phyloP scores from a whole-genome alignment of 805 yeast genomes.

The Schwanniomyces occidentalis region DNA sequence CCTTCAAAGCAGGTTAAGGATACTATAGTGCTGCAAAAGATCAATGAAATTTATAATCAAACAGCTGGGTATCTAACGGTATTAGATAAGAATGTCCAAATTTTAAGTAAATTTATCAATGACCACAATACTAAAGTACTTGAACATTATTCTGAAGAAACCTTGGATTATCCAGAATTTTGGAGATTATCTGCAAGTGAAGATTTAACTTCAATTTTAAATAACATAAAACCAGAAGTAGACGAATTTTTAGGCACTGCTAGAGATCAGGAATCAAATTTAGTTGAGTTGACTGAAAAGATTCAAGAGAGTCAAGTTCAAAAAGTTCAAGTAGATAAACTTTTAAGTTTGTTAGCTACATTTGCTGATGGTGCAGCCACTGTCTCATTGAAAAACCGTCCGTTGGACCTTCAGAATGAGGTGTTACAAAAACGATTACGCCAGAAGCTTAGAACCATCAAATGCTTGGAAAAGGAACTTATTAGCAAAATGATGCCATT shows the following conservation, averaged over 20 bases:
- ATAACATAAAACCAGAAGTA: neutral
- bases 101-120: slow-evolving; percentile 12
- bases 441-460: slow-evolving; percentile 23
- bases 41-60: slow-evolving; percentile 20
- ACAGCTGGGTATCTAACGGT: slow-evolving; percentile 27
- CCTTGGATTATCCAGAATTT: slow-evolving; percentile 11
- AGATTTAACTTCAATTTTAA: slow-evolving; percentile 9
- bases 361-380: slow-evolving; percentile 11
- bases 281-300: slow-evolving; percentile 9
- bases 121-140: slow-evolving; percentile 3
- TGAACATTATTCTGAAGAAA: slow-evolving; percentile 4
- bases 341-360: slow-evolving; percentile 26
- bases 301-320: slow-evolving; percentile 16
- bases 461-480: slow-evolving; percentile 22
- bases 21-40: slow-evolving; percentile 14
- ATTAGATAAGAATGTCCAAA: slow-evolving; percentile 19
- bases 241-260: neutral
- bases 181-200: slow-evolving; percentile 16
- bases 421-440: slow-evolving; percentile 25
- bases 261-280: slow-evolving; percentile 5
- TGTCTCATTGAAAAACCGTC: slow-evolving; percentile 17
- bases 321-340: slow-evolving; percentile 22
- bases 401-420: slow-evolving; percentile 32
- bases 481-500: slow-evolving; percentile 31
- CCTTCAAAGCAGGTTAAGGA: slow-evolving; percentile 3